Conservation (phyloP, 306 rosid species). For the Hippophae gyantsensis region DNA sequence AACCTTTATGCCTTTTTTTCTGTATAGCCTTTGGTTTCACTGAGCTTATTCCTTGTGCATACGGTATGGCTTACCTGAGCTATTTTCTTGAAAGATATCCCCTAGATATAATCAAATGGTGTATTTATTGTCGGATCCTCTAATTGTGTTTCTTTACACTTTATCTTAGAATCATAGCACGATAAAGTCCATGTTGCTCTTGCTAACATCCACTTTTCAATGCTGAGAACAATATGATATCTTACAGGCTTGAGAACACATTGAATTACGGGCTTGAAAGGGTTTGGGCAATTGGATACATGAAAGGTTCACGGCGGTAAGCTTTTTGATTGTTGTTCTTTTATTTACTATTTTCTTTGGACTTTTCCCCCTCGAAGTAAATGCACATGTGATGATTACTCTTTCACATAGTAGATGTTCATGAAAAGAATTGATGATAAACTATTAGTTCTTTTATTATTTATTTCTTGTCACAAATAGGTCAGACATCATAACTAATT, state of each 20-base stretch:
- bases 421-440: too few relatives aligned
- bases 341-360: not conserved
- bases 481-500: too few relatives aligned
- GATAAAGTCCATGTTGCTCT: conserved; percentile 3
- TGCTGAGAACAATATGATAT: conserved; percentile 8
- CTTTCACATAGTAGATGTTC: too few relatives aligned
- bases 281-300: conserved; percentile 99
- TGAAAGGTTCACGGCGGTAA: conserved; percentile 95
- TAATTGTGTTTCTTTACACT: not conserved
- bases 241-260: conserved; percentile 94
- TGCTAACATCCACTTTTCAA: not conserved
- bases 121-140: not conserved
- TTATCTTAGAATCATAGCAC: not conserved
- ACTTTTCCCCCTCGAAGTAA: too few relatives aligned
- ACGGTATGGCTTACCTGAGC: too few relatives aligned
- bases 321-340: conserved; percentile 12
- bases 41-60: not conserved
- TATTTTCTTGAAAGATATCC: too few relatives aligned
- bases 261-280: conserved; percentile 95
- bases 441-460: too few relatives aligned
- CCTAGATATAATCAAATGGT: too few relatives aligned
- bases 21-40: too few relatives aligned
- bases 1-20: conserved; percentile 7
- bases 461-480: too few relatives aligned
- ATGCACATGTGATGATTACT: too few relatives aligned